phyloP scores from a whole-genome alignment of 2,329 filamentous ascomycete species.

The Fusarium subglutinans region DNA sequence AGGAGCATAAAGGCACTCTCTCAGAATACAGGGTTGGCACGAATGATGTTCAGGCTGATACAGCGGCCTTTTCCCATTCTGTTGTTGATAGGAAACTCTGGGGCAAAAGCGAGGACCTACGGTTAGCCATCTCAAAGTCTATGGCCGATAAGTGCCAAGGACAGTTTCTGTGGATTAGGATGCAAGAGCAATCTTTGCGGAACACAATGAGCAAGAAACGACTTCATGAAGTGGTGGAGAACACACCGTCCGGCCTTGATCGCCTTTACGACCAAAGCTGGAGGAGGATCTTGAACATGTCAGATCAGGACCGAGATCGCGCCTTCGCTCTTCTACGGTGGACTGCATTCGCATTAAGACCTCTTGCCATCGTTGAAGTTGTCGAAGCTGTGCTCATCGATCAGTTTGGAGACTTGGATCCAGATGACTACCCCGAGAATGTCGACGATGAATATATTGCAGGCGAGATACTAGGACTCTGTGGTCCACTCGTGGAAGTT shows the following conservation, averaged over 20 bases:
- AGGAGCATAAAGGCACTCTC: rapidly evolving
- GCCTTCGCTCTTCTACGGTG: conserved; percentile 45
- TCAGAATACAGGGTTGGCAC: conserved; percentile 8
- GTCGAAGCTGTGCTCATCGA: conserved; percentile 38
- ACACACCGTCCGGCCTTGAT: conserved; percentile 42
- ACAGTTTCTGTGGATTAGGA: conserved; percentile 48
- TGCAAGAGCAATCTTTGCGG: conserved; percentile 41
- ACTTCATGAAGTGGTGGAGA: conserved; percentile 41
- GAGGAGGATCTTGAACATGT: conserved; percentile 31
- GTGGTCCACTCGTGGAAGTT: conserved; percentile 45
- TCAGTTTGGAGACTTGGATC: conserved; percentile 20
- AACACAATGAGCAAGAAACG: conserved; percentile 42
- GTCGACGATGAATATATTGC: conserved; percentile 45
- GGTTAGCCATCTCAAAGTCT: conserved; percentile 29
- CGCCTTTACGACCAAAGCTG: conserved; percentile 46
- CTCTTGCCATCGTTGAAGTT: conserved; percentile 37
- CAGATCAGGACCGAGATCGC: conserved; percentile 23
- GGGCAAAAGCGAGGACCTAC: conserved; percentile 36
- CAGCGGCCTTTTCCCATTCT: conserved; percentile 22
- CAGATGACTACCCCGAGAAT: conserved; percentile 39
- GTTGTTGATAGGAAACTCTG: conserved; percentile 44
- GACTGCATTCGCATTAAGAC: conserved; percentile 37
- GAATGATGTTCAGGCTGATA: conserved; percentile 40
- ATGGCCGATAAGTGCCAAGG: conserved; percentile 44
- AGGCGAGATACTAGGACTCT: conserved; percentile 42